A percentile compares a stretch with the other conserved stretches of the same genome.
Conservation (phyloP, 768 basidiomycete genomes). For the Mycena pura region DNA sequence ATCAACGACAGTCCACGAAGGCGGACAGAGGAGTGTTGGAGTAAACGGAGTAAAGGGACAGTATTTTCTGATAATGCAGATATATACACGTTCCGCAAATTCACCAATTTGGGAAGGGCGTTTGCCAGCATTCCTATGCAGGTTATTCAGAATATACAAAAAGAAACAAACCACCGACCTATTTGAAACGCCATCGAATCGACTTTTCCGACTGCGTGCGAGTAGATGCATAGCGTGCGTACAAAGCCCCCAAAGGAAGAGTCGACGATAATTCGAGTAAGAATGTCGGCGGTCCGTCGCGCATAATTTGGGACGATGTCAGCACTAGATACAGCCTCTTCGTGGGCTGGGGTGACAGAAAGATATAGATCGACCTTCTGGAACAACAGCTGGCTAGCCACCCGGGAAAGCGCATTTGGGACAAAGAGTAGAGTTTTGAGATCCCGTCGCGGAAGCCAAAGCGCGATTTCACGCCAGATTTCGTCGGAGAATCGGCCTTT, state of each 20-base stretch:
- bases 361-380: slow-evolving; percentile 70
- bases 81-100: slow-evolving; percentile 66
- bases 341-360: slow-evolving; percentile 42
- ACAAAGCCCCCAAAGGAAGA: slow-evolving; percentile 63
- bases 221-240: slow-evolving; percentile 64
- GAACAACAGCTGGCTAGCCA: slow-evolving; percentile 73
- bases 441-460: slow-evolving; percentile 66
- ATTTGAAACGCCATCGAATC: slow-evolving; percentile 69
- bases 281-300: slow-evolving; percentile 73
- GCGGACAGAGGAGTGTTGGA: slow-evolving; percentile 59
- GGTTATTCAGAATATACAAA: neutral
- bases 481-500: slow-evolving; percentile 68
- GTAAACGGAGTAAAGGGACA: slow-evolving; percentile 54
- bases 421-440: slow-evolving; percentile 69
- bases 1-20: slow-evolving; percentile 63
- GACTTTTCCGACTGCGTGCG: slow-evolving; percentile 52
- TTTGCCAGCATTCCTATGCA: slow-evolving; percentile 69
- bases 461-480: slow-evolving; percentile 75
- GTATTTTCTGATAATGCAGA: slow-evolving; percentile 63
- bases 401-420: slow-evolving; percentile 69
- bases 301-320: slow-evolving; percentile 41
- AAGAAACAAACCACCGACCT: slow-evolving; percentile 42
- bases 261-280: slow-evolving; percentile 71
- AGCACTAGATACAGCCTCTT: slow-evolving; percentile 31
- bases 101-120: slow-evolving; percentile 66